Evolutionary conservation across 176 grass and related monocot species (phyloP).

Genomic region (Coix lacrymajobi): DNA sequence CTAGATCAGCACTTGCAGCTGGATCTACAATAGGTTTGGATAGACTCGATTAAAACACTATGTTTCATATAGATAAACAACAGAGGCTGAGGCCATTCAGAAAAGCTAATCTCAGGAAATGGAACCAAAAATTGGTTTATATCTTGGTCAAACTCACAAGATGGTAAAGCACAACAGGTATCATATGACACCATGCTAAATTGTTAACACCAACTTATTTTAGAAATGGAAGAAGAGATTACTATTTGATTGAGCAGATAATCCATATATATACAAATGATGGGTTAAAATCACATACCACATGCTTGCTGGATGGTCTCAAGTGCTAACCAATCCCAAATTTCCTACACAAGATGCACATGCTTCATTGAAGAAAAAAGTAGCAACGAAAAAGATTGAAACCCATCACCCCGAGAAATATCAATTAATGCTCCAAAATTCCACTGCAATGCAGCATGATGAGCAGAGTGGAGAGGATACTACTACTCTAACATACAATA

Average conservation of each 20-base stretch:
- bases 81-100: neutral
- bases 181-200: conserved; percentile 30
- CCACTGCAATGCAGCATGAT: neutral
- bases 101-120: neutral
- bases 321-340: conserved; percentile 88
- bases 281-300: conserved; percentile 47
- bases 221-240: neutral
- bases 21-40: conserved; percentile 63
- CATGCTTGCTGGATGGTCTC: conserved; percentile 90
- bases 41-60: neutral
- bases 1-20: conserved; percentile 92
- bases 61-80: neutral
- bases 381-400: neutral
- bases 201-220: neutral
- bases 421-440: neutral
- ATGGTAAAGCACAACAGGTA: neutral
- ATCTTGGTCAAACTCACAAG: neutral
- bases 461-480: neutral
- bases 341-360: conserved; percentile 43
- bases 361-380: neutral
- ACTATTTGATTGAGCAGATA: neutral
- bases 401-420: neutral
- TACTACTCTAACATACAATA: neutral
- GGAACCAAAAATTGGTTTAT: neutral
- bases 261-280: neutral